phyloP scores from a whole-genome alignment of 2,329 filamentous ascomycete genomes.

The Trichoderma arundinaceum region DNA sequence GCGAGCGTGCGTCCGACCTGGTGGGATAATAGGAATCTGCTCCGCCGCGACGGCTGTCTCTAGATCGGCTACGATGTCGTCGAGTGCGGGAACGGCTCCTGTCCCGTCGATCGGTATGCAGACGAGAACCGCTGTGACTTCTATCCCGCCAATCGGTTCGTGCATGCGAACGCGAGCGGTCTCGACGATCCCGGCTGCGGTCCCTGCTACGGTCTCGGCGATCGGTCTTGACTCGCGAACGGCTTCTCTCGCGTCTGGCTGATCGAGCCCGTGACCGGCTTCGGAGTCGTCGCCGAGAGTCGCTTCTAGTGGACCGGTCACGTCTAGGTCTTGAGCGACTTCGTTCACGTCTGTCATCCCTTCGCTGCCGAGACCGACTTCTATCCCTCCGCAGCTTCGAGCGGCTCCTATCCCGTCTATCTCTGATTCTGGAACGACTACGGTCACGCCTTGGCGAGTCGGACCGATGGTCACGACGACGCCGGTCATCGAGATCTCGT shows the following conservation, averaged over 20 bases:
- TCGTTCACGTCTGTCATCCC: constrained; percentile 43
- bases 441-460: constrained; percentile 47
- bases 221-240: constrained; percentile 43
- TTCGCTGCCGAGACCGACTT: constrained; percentile 48
- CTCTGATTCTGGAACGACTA: constrained; percentile 43
- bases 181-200: constrained; percentile 33
- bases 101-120: constrained; percentile 45
- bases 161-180: constrained; percentile 38
- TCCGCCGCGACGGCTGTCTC: constrained; percentile 35
- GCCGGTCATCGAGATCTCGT: constrained; percentile 42
- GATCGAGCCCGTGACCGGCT: constrained; percentile 48
- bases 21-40: constrained; percentile 36
- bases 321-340: constrained; percentile 45
- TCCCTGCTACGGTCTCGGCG: constrained; percentile 45
- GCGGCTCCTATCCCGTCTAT: constrained; percentile 47
- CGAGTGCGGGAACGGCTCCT: constrained; percentile 35
- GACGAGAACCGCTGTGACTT: constrained; percentile 43
- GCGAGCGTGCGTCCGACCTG: constrained; percentile 34
- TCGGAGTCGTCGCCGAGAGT: constrained; percentile 46
- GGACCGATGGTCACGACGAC: constrained; percentile 46
- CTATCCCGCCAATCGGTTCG: constrained; percentile 41
- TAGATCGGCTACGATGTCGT: constrained; percentile 36
- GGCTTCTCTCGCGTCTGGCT: constrained; percentile 46
- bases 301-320: constrained; percentile 45
- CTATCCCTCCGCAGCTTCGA: constrained; percentile 47